Evolutionary conservation across 192 early-diverging fungal genomes (phyloP), one percentile per base, ranked within the genome.

Genomic region (Podila horticola): DNA sequence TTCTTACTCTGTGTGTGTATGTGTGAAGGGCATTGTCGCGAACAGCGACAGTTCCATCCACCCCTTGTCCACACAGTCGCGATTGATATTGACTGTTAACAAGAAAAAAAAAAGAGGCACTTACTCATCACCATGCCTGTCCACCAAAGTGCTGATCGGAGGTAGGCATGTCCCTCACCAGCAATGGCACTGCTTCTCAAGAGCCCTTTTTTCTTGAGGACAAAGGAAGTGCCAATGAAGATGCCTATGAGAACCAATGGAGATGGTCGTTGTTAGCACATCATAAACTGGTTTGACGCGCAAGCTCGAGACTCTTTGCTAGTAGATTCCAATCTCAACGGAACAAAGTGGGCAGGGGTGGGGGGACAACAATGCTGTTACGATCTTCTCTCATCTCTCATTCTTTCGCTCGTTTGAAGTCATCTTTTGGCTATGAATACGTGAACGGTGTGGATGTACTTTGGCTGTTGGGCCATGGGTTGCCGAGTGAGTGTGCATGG

Each of bases 131-230:
- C 74, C 89, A 90, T 90, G 17, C 89, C 89, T 36, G 74, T 74
- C 89, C 89, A 90, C 89, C 89, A 90, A 33, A 88, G 76, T 2
- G 74, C 22, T 20, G 87, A 88, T 49, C 82, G 76, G 2, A 90
- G 74, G 62, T 90, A 90, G 19, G 69, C 74, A 79, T 90, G 85
- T 8, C 87, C 87, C 67, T 90, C 82, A 30, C 89, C 89, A 15
- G 87, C 87, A 30, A 82, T 49, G 22, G 72, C 81, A 61, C 86
- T 85, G 69, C 77, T 81, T 67, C 66, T 91, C 58, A 97, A 82
- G 20, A 99, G 88, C 12, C 96, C 98, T 69, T 94, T 96, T 85
- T 99, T 99, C 77, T 97, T 97, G 67, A 99, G 83, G 30, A 99
- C 93, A 83, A 97, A 97, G 64, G 94, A 95, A 30, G 92, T 89